phyloP scores from a whole-genome alignment of 192 early-diverging fungal species.

The Coemansia sp. region DNA sequence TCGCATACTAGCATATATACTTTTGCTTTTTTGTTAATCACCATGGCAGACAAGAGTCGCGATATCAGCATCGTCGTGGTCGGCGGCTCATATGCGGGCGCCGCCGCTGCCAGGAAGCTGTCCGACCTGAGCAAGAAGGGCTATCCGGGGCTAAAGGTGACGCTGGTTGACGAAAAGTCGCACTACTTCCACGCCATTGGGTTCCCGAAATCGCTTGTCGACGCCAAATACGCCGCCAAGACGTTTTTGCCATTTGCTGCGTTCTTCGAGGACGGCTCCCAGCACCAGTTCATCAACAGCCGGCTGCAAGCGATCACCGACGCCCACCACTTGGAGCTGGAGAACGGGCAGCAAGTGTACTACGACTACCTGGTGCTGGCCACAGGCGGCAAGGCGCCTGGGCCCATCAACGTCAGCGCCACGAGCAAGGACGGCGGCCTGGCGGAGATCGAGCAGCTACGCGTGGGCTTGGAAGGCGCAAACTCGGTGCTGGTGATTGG shows the following conservation, averaged over 20 bases:
- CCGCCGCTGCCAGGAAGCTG: slow-evolving; percentile 44
- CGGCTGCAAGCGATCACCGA: slow-evolving; percentile 20
- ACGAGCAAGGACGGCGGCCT: slow-evolving; percentile 44
- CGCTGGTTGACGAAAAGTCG: slow-evolving; percentile 59
- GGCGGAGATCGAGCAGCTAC: slow-evolving; percentile 33
- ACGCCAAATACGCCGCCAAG: slow-evolving; percentile 53
- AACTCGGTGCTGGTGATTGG: slow-evolving; percentile 60
- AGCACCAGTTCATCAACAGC: slow-evolving; percentile 56
- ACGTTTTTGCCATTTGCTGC: slow-evolving; percentile 58
- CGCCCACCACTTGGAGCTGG: slow-evolving; percentile 45
- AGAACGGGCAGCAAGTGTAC: slow-evolving; percentile 35
- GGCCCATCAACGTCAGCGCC: slow-evolving; percentile 39
- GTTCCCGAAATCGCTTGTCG: slow-evolving; percentile 54
- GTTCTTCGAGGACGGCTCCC: slow-evolving; percentile 39
- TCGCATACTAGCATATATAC: too few species aligned
- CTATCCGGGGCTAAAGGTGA: slow-evolving; percentile 50
- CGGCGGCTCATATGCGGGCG: slow-evolving; percentile 62
- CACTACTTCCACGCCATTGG: slow-evolving; percentile 64
- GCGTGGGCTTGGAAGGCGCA: slow-evolving; percentile 44
- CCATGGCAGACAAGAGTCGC: slow-evolving; percentile 33
- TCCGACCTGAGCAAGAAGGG: slow-evolving; percentile 33
- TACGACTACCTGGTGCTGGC: slow-evolving; percentile 63
- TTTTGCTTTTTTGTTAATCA: background rate
- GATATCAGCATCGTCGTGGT: slow-evolving; percentile 55
- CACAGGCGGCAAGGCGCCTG: slow-evolving; percentile 57